Evolutionary conservation across 495 filamentous ascomycete species (phyloP).

Genomic region (Umbilicaria muhlenbergii): DNA sequence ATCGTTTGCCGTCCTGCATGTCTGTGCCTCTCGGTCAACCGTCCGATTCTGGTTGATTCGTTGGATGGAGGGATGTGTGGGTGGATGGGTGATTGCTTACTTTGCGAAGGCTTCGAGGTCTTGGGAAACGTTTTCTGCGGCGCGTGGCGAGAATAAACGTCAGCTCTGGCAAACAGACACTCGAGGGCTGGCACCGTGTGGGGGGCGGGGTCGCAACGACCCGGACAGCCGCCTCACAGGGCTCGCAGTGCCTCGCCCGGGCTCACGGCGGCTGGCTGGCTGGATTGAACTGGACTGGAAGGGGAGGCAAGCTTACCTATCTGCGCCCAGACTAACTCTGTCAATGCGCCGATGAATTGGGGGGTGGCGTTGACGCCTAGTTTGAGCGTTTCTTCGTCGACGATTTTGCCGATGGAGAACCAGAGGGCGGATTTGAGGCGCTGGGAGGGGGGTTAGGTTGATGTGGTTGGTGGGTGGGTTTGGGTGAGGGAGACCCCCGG

Average conservation of each 20-base stretch:
- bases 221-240: too few species aligned
- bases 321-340: conserved; percentile 82
- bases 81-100: conserved; percentile 18
- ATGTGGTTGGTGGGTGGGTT: conserved; percentile 3
- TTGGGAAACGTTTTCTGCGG: conserved; percentile 50
- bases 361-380: conserved; percentile 77
- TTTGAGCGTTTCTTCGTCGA: conserved; percentile 68
- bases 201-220: too few species aligned
- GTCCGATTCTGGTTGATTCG: too few species aligned
- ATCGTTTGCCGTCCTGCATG: conserved; percentile 77
- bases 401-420: conserved; percentile 75
- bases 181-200: neutral
- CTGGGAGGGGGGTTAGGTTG: conserved; percentile 23
- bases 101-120: conserved; percentile 75
- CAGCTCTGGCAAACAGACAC: too few species aligned
- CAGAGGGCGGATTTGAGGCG: conserved; percentile 89
- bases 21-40: conserved; percentile 16
- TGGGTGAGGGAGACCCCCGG: too few species aligned
- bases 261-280: too few species aligned
- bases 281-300: too few species aligned
- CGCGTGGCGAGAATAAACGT: too few species aligned
- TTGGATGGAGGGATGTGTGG: too few species aligned
- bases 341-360: conserved; percentile 86
- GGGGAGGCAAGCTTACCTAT: conserved; percentile 42
- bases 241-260: too few species aligned